Conservation (phyloP, 75 land plant genomes). For the Pseudotsuga menziesii region DNA sequence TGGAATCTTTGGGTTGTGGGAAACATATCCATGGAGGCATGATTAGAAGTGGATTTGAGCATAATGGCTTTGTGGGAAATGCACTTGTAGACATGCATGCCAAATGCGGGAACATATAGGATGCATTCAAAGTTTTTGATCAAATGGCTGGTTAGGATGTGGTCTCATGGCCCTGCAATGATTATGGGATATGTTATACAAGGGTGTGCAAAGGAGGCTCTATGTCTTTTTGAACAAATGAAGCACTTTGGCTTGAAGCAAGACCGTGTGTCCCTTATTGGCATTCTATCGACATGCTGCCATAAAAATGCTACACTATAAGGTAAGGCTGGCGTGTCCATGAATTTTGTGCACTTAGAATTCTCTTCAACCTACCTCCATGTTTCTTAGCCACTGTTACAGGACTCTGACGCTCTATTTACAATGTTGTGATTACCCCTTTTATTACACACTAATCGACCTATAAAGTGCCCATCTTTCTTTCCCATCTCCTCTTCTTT, state of each 20-base stretch:
- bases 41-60: background rate
- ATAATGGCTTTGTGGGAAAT: background rate
- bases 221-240: background rate
- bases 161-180: slow-evolving; percentile 17
- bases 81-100: slow-evolving; percentile 18
- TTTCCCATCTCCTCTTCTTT: too few relatives aligned
- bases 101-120: slow-evolving; percentile 16
- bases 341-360: too few relatives aligned
- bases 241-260: background rate
- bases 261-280: background rate
- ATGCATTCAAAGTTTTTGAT: slow-evolving; percentile 13
- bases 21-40: slow-evolving; percentile 4
- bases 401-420: too few relatives aligned
- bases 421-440: too few relatives aligned
- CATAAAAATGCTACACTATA: too few relatives aligned
- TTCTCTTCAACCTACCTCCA: too few relatives aligned
- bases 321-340: too few relatives aligned
- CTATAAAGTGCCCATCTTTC: too few relatives aligned
- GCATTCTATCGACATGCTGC: too few relatives aligned
- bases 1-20: background rate
- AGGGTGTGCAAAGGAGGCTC: background rate
- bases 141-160: slow-evolving; percentile 1
- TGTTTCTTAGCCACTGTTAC: too few relatives aligned
- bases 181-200: slow-evolving; percentile 12
- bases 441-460: too few relatives aligned